Base-by-base conservation (phyloP, 2,329 filamentous ascomycete genomes). In the Cladophialophora bantiana region DNA sequence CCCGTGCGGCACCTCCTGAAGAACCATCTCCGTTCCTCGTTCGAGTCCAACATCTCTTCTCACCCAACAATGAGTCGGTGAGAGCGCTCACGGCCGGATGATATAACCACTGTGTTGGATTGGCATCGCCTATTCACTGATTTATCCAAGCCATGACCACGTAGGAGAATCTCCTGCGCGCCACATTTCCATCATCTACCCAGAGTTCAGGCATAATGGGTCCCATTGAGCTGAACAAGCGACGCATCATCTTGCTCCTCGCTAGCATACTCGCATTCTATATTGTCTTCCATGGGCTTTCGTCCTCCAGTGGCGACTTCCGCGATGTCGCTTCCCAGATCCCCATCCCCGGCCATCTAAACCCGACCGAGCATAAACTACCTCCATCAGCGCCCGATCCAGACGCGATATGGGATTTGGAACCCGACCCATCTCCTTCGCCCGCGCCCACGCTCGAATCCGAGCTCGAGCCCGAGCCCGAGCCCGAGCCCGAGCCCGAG, bases 211-310 rank as follows among this genome's bases (percentile, higher is more conserved):
- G 13, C 15, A 67, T 18, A 6, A 73, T 73, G 71, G 71, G 66
- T 40, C 70, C 66, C 20, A 72, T 73, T 55, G 71, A 73, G 57
- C 60, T 73, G 48, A 71, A 72, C 63, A 74, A 71, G 62, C 62
- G 69, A 57, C 71, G 72, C 15, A 70, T 72, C 52, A 68, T 70
- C 65, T 40, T 74, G 42, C 67, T 74, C 34, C 38, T 71, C 45
- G 71, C 68, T 7, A 67, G 45, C 18, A 60, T 72, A 48, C 50
- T 72, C 26, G 67, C 68, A 31, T 72, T 72, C 45, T 65, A 68
- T 50, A 66, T 74, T 38, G 50, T 74, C 42, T 71, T 71, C 50
- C 69, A 69, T 48, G 66, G 67, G 48, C 63, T 73, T 10, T 67
- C 68, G 18, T 45, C 63, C 12, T 61, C 67, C 18, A 38, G 64